Evolutionary conservation across 768 basidiomycete genomes (phyloP), one percentile per base, ranked within the genome.

Genomic region (Hydnum rufescens): DNA sequence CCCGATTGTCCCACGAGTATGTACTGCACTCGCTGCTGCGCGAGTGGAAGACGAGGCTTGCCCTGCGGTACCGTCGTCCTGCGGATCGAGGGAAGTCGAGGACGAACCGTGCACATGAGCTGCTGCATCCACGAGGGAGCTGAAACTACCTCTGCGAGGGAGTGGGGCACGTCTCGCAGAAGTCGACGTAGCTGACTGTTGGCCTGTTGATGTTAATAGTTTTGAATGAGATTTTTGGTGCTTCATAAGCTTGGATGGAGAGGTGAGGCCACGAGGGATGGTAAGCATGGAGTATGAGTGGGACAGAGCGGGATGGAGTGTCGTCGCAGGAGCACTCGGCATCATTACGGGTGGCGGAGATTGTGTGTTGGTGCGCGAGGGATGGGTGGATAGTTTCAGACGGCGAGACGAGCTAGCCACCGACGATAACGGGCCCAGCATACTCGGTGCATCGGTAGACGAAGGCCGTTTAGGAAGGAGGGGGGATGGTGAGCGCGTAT

Each of bases 381-480:
- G 13, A 1, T 16, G 13, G 25, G 13, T 39, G 36, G 22, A 13
- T 13, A 13, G 13, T 22, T 39, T 39, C 13, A 22, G 36, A 13
- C 36, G 36, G 1, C 36, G 36, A 39, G 36, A 22, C 36, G 22
- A 39, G n/a, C n/a, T n/a, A 39, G 36, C 22, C 36, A 22, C 13
- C 13, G 36, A 39, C 44, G 44, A 47, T 28, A 25, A 8, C 25
- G 13, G 44, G 44, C 44, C n/a, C n/a, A n/a, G n/a, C n/a, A n/a
- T n/a, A n/a, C 19, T 39, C 19, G 34, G 44, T 25, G 74, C 74
- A 28, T 72, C 66, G 43, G 80, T 82, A n/a, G 80, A 78, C 54
- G 72, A 67, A 3, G 82, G 80, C 1, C 80, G 80, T 56, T 75
- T 73, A 29, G 82, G 82, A 0, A 57, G 80, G 70, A 36, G 78